These are phyloP conservation scores for Dinochytrium kinnereticum DNA, from an alignment of 371 early-diverging fungal species.

Conservation along the genomic window DNA sequence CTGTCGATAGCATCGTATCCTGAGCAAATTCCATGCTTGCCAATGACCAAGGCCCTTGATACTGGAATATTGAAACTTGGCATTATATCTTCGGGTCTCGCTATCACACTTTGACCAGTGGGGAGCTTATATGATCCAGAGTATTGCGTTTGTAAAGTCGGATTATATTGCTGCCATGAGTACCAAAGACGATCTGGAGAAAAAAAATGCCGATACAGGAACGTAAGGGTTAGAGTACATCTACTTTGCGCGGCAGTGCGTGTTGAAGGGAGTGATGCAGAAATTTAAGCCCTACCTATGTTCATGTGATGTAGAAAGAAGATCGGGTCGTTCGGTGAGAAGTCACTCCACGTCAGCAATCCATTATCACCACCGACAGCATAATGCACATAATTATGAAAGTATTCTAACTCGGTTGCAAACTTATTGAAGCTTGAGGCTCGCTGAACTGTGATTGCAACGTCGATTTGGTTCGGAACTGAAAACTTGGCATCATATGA, in stretches of 20 bases:
- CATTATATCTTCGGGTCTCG: conserved; percentile 20
- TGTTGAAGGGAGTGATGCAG: too few species aligned
- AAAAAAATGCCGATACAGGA: neutral
- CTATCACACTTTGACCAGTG: neutral
- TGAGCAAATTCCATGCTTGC: neutral
- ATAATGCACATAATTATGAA: conserved; percentile 30
- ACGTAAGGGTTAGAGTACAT: too few species aligned
- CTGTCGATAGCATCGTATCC: conserved; percentile 4
- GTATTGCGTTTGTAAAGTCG: conserved; percentile 1
- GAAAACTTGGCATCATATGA: conserved; percentile 24
- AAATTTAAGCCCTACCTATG: conserved; percentile 37
- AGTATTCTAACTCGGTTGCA: conserved; percentile 22
- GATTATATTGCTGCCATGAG: conserved; percentile 30
- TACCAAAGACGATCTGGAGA: conserved; percentile 31
- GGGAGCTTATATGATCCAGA: neutral
- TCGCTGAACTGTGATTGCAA: conserved; percentile 19
- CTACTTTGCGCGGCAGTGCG: too few species aligned
- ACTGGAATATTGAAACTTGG: conserved; percentile 29
- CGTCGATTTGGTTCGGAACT: conserved; percentile 7
- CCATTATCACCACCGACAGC: conserved; percentile 35
- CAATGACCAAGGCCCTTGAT: conserved; percentile 6
- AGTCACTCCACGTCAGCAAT: conserved; percentile 5
- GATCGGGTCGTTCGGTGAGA: conserved; percentile 57
- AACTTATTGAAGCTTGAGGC: conserved; percentile 16
- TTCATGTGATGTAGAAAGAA: conserved; percentile 64